Conservation (phyloP, 1,284 basidiomycete genomes). For the Coniferiporia sulphurascens region DNA sequence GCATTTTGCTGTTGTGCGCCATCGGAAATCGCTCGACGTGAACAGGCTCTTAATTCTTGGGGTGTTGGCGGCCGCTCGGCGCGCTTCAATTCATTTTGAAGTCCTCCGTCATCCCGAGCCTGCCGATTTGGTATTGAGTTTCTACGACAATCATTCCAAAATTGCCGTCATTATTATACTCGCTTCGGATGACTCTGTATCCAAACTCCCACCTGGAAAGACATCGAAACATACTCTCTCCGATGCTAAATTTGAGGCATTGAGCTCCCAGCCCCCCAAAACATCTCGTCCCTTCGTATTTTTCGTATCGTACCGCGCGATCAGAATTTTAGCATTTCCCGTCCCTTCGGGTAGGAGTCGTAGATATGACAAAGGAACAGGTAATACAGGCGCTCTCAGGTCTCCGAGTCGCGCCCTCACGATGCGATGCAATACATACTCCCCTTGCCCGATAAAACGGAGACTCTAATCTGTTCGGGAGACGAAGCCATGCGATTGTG, state of each 20-base stretch:
- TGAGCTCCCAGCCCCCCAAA: background rate
- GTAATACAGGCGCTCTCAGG: too few relatives aligned
- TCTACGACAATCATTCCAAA: background rate
- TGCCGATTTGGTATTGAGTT: background rate
- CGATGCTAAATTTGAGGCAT: background rate
- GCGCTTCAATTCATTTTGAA: background rate
- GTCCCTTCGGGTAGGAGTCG: too few relatives aligned
- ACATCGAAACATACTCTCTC: background rate
- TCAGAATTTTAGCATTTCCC: too few relatives aligned
- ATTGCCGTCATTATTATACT: background rate
- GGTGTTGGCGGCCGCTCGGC: background rate
- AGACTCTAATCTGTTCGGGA: too few relatives aligned
- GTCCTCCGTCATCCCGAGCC: background rate
- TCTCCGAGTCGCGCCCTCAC: too few relatives aligned
- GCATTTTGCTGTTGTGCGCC: background rate
- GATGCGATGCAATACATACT: too few relatives aligned
- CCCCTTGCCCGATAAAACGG: too few relatives aligned
- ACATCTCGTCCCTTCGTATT: too few relatives aligned
- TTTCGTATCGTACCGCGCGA: too few relatives aligned
- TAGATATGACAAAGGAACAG: too few relatives aligned
- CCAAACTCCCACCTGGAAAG: background rate
- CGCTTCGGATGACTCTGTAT: background rate
- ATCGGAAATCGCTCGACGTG: background rate
- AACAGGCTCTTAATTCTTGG: background rate
- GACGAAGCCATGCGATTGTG: too few relatives aligned